These are phyloP conservation scores for Usnea hakonensis DNA, from an alignment of 495 filamentous ascomycete species.

Conservation along the genomic window DNA sequence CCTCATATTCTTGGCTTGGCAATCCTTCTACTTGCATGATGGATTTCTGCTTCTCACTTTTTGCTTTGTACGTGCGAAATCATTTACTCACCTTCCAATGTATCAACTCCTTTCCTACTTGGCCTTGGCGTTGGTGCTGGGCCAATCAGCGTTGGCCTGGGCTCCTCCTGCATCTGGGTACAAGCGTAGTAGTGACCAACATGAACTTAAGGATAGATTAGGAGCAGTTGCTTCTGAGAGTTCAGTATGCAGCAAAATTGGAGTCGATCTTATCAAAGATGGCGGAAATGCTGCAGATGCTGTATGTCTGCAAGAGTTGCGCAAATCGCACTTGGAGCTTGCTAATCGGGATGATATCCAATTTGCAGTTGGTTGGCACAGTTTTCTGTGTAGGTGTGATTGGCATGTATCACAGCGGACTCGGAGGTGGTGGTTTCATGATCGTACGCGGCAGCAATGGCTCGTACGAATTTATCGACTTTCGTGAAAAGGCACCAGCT, in stretches of 20 bases:
- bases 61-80: no score
- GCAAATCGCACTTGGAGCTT: not conserved
- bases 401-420: slow-evolving; percentile 81
- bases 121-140: not conserved
- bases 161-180: not conserved
- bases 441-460: slow-evolving; percentile 51
- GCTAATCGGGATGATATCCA: not conserved
- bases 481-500: slow-evolving; percentile 75
- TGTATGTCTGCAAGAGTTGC: slow-evolving; percentile 28
- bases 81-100: not conserved
- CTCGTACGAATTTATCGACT: slow-evolving; percentile 65
- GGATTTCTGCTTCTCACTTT: not conserved
- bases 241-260: slow-evolving; percentile 65
- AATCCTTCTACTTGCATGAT: not conserved
- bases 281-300: slow-evolving; percentile 75
- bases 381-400: slow-evolving; percentile 69
- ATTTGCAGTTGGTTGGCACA: slow-evolving; percentile 54
- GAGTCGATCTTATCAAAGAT: slow-evolving; percentile 57
- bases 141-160: not conserved
- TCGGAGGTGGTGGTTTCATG: slow-evolving; percentile 87
- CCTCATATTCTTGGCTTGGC: not conserved
- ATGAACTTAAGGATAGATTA: slow-evolving; percentile 34
- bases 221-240: slow-evolving; percentile 81
- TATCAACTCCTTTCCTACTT: not conserved
- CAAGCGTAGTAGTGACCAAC: not conserved